Evolutionary conservation across 2,329 filamentous ascomycete genomes (phyloP), one percentile per base, ranked within the genome.

Genomic region (Ophiostoma pallidulum): DNA sequence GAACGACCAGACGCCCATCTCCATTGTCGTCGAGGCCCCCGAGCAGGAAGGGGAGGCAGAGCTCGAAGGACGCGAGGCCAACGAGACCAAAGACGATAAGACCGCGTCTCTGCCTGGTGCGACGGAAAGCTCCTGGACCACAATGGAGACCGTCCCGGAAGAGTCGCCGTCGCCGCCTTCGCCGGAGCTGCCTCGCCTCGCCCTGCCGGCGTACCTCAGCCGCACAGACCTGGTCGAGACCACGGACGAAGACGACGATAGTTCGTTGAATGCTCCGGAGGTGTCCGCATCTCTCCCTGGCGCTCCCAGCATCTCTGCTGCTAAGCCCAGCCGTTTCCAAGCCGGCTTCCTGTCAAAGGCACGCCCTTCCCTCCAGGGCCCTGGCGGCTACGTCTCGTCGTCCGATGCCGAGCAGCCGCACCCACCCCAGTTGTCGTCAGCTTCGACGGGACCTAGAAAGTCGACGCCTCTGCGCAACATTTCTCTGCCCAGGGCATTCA

Each of bases 321-420:
- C 42, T 14, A 86, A 86, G 57, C 77, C 78, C 43, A 85, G 77
- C 65, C 78, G 91, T 37, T 97, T 97, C 67, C 86, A 94, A 58
- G 77, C 89, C 2, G 91, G 91, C 5, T 95, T 95, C 63, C 68
- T 97, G 20, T 80, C 86, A 68, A 77, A 76, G 60, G 35, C 65
- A 68, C 37, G 58, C 0, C 33, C 22, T 6, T 50, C 45, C 4
- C 26, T 33, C 12, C 24, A 28, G 24, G 24, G 24, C 24, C 6
- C 10, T 33, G 73, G 77, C 32, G 35, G 47, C 26, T 41, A 47
- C 22, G 32, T 9, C 19, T 77, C 78, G 4, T 80, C 78, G 18
- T 68, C 70, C 14, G 70, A 69, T 42, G 62, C 60, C 29, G 78
- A 82, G 49, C 71, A 69, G 29, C 61, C 41, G 8, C 28, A 14